These are phyloP conservation scores for Talaromyces proteolyticus DNA, from an alignment of 495 filamentous ascomycete genomes.

Conservation along the genomic window DNA sequence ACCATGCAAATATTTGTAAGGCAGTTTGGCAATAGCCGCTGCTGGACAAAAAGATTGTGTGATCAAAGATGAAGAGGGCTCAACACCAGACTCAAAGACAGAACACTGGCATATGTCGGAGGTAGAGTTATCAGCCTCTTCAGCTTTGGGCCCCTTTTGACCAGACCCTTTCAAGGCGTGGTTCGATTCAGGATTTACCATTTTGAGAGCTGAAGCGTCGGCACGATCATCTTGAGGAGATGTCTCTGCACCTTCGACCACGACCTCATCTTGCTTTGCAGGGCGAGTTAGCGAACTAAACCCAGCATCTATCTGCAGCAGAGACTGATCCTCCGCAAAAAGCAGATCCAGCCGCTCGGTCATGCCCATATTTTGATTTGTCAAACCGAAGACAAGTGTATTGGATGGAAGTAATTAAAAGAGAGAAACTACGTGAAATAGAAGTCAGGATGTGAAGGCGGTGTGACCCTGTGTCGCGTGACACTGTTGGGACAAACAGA, in stretches of 20 bases:
- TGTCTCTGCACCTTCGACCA: background rate
- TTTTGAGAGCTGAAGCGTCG: background rate
- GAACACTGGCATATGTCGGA: background rate
- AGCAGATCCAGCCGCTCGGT: constrained; percentile 20
- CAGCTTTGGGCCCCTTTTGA: background rate
- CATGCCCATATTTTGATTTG: constrained; percentile 13
- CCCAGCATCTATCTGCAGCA: constrained; percentile 16
- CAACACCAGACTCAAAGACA: background rate
- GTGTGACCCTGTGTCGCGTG: too few relatives aligned
- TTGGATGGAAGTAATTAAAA: background rate
- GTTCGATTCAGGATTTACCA: background rate
- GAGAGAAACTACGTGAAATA: too few relatives aligned
- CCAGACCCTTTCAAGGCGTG: background rate
- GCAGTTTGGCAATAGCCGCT: constrained; percentile 50
- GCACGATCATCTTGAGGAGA: background rate
- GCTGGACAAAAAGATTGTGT: constrained; percentile 55
- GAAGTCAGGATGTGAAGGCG: too few relatives aligned
- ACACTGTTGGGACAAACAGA: too few relatives aligned
- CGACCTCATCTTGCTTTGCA: background rate
- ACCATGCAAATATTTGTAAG: constrained; percentile 50
- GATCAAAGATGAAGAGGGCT: constrained; percentile 4
- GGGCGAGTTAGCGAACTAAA: constrained; percentile 1
- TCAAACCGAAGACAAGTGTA: background rate
- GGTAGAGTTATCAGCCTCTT: constrained; percentile 11
- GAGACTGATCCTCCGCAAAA: constrained; percentile 13